Conservation (phyloP, 2,329 filamentous ascomycete species). For the Dichotomopilus funicola region DNA sequence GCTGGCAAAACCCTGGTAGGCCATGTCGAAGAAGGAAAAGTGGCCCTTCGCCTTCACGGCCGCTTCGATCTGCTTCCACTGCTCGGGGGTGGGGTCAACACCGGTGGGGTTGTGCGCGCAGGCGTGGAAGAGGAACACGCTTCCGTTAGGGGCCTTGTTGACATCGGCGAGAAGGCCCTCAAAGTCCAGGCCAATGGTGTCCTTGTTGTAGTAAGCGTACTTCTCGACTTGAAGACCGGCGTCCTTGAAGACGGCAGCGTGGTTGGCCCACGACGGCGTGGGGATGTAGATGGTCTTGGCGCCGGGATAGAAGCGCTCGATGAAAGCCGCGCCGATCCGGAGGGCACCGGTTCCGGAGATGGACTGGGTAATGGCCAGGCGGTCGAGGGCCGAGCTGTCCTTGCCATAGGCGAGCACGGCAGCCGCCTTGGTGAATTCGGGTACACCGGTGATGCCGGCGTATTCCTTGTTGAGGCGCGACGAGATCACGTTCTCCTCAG, state of each 20-base stretch:
- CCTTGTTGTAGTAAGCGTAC: slow-evolving; percentile 99
- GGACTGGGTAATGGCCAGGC: slow-evolving; percentile 89
- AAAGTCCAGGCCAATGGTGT: slow-evolving; percentile 96
- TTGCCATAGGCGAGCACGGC: slow-evolving; percentile 84
- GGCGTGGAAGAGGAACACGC: slow-evolving; percentile 89
- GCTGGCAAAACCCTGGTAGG: slow-evolving; percentile 96
- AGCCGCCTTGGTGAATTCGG: slow-evolving; percentile 87
- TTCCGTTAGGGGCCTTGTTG: slow-evolving; percentile 78
- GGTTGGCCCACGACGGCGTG: slow-evolving; percentile 95
- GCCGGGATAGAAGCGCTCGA: slow-evolving; percentile 83
- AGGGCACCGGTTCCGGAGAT: slow-evolving; percentile 97
- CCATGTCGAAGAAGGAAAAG: slow-evolving; percentile 98
- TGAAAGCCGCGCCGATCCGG: slow-evolving; percentile 89
- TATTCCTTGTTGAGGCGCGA: slow-evolving; percentile 91
- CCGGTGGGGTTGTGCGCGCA: slow-evolving; percentile 98
- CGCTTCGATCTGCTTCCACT: slow-evolving; percentile 87
- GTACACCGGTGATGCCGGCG: slow-evolving; percentile 92
- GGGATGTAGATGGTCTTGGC: slow-evolving; percentile 96
- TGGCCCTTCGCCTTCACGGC: slow-evolving; percentile 81
- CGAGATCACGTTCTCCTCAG: slow-evolving; percentile 79
- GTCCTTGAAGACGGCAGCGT: slow-evolving; percentile 93
- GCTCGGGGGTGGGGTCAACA: slow-evolving; percentile 83
- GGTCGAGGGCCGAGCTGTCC: slow-evolving; percentile 68
- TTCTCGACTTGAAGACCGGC: slow-evolving; percentile 84
- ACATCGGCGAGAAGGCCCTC: slow-evolving; percentile 87